Base-by-base conservation (phyloP, 140 eudicot species). In the Bidens hawaiensis region DNA sequence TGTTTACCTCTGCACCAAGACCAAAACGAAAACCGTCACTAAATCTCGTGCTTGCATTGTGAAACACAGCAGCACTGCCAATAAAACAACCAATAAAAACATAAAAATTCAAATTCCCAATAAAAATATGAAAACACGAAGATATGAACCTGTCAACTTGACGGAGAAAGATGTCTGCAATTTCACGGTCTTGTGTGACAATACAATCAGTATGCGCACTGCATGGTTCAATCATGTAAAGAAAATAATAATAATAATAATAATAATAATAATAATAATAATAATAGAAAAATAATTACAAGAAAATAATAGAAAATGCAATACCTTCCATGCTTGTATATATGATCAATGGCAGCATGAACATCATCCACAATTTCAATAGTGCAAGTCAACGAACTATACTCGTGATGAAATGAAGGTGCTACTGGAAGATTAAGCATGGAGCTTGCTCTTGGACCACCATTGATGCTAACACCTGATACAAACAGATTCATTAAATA, bases 1-100 rank as follows among this genome's bases (percentile, higher is more conserved):
- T 49, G n/a, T n/a, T n/a, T n/a, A 85, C 99, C 99, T 93, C 99
- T 31, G 99, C 99, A 8, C 99, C 99, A 36, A 93, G 83, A 45
- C 96, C 99, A 83, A 93, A 93, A 24, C 96, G 96, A 75, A 80
- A 86, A 26, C 99, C 99, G 53, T 93, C 99, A 63, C 95, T 77
- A 67, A 93, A 91, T 65, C 99, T 75, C 18, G 99, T 91, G 73
- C 99, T 91, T 50, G 96, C 96, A 75, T 91, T 91, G 79, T 81
- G 96, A 75, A 91, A 81, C 41, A 93, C 99, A 65, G 99, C 96
- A 67, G 99, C 95, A 77, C 99, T 93, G 95, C 66, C 59, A 73
- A 71, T 34, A 9, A 53, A 62, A 31, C 59, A 54, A 41, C 52
- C 46, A 68, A 43, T 41, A 24, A 4, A 59, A 59, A 30, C 17